These are phyloP conservation scores for Golubevia pallescens DNA, from an alignment of 1,284 basidiomycete species.

Conservation along the genomic window DNA sequence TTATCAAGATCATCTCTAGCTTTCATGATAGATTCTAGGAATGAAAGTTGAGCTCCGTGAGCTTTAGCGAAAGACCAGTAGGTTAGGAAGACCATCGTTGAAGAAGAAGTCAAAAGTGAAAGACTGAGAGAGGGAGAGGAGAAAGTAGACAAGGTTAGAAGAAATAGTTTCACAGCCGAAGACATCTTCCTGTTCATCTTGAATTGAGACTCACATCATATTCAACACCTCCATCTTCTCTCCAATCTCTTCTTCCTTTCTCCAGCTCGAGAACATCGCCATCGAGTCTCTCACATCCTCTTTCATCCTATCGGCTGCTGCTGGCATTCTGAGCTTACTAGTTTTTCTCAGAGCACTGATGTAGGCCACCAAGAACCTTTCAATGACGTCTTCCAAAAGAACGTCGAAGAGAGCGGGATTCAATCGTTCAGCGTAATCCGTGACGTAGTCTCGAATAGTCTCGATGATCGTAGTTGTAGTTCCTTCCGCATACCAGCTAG, in stretches of 20 bases:
- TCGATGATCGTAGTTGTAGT: constrained; percentile 55
- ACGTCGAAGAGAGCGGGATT: constrained; percentile 61
- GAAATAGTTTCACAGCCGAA: neutral
- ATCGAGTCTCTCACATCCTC: constrained; percentile 42
- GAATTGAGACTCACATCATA: constrained; percentile 49
- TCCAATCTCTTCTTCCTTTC: constrained; percentile 44
- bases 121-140: constrained; percentile 14
- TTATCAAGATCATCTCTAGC: constrained; percentile 60
- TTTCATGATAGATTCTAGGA: constrained; percentile 50
- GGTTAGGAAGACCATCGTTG: constrained; percentile 60
- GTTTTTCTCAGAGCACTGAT: constrained; percentile 43
- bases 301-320: constrained; percentile 51
- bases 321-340: constrained; percentile 55
- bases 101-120: constrained; percentile 47
- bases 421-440: constrained; percentile 57
- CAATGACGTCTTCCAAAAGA: constrained; percentile 55
- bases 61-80: constrained; percentile 62
- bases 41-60: constrained; percentile 51
- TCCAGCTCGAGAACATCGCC: constrained; percentile 39
- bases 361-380: constrained; percentile 55
- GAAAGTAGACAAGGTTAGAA: constrained; percentile 2
- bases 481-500: constrained; percentile 51
- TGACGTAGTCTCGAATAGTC: constrained; percentile 60
- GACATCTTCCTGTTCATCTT: too few species aligned
- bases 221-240: constrained; percentile 50